phyloP scores from a whole-genome alignment of 106 monocot genomes.

The Dioscorea zingiberensis region DNA sequence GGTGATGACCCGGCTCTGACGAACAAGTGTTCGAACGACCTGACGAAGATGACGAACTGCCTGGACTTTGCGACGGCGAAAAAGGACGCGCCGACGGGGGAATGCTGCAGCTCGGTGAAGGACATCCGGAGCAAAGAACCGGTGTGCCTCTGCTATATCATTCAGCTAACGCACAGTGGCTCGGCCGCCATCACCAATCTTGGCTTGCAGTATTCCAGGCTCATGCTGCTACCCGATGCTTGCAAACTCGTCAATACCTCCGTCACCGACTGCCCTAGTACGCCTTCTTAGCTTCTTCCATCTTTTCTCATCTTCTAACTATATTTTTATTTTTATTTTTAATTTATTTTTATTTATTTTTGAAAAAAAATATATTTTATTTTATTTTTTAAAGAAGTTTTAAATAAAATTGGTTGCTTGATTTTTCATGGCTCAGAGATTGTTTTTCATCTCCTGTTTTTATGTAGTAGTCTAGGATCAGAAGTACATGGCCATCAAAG shows the following conservation, averaged over 20 bases:
- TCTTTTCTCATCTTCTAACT: too few relatives aligned
- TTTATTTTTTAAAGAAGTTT: too few relatives aligned
- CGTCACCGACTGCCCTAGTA: constrained; percentile 53
- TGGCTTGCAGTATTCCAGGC: constrained; percentile 40
- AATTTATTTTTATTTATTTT: not conserved
- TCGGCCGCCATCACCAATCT: constrained; percentile 7
- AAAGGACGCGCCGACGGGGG: constrained; percentile 29
- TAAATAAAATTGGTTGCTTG: too few relatives aligned
- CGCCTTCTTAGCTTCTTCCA: not conserved
- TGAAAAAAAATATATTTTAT: not conserved
- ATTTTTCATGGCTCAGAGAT: too few relatives aligned
- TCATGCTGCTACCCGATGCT: constrained; percentile 37
- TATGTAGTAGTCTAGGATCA: too few relatives aligned
- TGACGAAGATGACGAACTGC: constrained; percentile 49
- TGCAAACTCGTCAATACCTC: constrained; percentile 51
- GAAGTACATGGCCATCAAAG: too few relatives aligned
- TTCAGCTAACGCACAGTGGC: constrained; percentile 39
- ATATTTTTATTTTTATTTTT: too few relatives aligned
- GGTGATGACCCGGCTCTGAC: constrained; percentile 12
- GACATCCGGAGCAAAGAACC: constrained; percentile 28
- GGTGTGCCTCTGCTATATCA: constrained; percentile 68
- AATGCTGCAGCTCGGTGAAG: constrained; percentile 43
- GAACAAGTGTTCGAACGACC: constrained; percentile 28
- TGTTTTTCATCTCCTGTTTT: too few relatives aligned
- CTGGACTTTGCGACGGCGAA: constrained; percentile 39